phyloP scores from a whole-genome alignment of 495 filamentous ascomycete species.

The Aspergillus cavernicola region DNA sequence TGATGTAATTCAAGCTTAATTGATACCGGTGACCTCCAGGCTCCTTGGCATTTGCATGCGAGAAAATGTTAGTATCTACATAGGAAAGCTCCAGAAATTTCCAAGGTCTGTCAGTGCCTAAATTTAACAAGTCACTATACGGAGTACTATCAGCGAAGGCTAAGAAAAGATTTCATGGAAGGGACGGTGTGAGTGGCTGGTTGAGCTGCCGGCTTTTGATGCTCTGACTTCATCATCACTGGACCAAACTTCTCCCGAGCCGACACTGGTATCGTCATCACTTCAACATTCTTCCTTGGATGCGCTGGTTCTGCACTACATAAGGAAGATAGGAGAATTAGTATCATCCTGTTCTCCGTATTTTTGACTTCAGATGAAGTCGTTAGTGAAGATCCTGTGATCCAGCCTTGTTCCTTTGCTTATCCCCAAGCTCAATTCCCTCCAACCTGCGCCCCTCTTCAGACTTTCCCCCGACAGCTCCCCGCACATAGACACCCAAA shows the following conservation, averaged over 20 bases:
- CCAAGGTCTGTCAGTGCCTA: not conserved
- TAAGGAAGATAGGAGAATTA: not conserved
- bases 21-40: too few species aligned
- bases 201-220: not conserved
- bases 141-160: not conserved
- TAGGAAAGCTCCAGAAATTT: not conserved
- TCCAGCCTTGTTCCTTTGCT: constrained; percentile 6
- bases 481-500: constrained; percentile 1
- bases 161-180: constrained; percentile 2
- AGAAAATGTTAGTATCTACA: too few species aligned
- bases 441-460: constrained; percentile 5
- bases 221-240: constrained; percentile 20
- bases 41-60: too few species aligned
- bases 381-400: constrained; percentile 24
- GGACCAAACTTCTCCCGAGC: constrained; percentile 13
- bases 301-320: constrained; percentile 3
- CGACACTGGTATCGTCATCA: constrained; percentile 13
- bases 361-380: constrained; percentile 18
- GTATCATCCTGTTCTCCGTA: not conserved
- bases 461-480: not conserved
- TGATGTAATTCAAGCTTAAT: not conserved
- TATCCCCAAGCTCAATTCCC: constrained; percentile 10
- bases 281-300: constrained; percentile 9
- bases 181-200: constrained; percentile 12
- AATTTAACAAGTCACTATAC: too few species aligned